These are phyloP conservation scores for Russula virescens DNA, from an alignment of 768 basidiomycete species.

Conservation along the genomic window DNA sequence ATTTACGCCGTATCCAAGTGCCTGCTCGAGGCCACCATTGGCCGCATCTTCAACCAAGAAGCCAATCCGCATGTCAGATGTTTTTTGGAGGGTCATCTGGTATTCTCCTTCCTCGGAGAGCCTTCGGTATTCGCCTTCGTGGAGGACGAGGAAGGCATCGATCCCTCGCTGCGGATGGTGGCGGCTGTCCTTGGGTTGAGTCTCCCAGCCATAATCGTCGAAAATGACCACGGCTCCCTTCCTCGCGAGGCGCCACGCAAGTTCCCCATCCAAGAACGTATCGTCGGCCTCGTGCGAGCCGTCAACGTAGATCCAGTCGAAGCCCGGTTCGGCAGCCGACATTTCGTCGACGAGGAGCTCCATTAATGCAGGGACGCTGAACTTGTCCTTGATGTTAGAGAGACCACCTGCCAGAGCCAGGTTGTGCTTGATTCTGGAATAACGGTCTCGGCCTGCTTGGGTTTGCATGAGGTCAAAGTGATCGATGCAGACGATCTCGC, in stretches of 20 bases:
- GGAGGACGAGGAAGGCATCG: slow-evolving; percentile 49
- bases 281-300: slow-evolving; percentile 57
- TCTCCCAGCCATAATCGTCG: slow-evolving; percentile 52
- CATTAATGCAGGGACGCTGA: slow-evolving; percentile 49
- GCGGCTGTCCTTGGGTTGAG: slow-evolving; percentile 41
- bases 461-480: slow-evolving; percentile 53
- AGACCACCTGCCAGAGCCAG: slow-evolving; percentile 37
- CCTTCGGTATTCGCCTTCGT: slow-evolving; percentile 42
- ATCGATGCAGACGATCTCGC: slow-evolving; percentile 50
- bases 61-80: slow-evolving; percentile 46
- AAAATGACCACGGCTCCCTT: slow-evolving; percentile 49
- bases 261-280: slow-evolving; percentile 54
- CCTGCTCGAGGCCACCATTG: slow-evolving; percentile 13
- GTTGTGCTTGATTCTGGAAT: slow-evolving; percentile 42
- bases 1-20: slow-evolving; percentile 43
- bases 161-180: slow-evolving; percentile 54
- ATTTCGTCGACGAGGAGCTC: slow-evolving; percentile 44
- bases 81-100: slow-evolving; percentile 51
- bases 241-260: slow-evolving; percentile 50
- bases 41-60: slow-evolving; percentile 35
- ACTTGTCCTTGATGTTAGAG: slow-evolving; percentile 44
- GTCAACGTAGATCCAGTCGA: slow-evolving; percentile 56
- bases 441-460: slow-evolving; percentile 31
- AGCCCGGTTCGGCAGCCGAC: slow-evolving; percentile 35
- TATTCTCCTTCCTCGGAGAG: slow-evolving; percentile 38